Base-by-base conservation (phyloP, 108 stramenopile species). In the Cyclotella cryptica region DNA sequence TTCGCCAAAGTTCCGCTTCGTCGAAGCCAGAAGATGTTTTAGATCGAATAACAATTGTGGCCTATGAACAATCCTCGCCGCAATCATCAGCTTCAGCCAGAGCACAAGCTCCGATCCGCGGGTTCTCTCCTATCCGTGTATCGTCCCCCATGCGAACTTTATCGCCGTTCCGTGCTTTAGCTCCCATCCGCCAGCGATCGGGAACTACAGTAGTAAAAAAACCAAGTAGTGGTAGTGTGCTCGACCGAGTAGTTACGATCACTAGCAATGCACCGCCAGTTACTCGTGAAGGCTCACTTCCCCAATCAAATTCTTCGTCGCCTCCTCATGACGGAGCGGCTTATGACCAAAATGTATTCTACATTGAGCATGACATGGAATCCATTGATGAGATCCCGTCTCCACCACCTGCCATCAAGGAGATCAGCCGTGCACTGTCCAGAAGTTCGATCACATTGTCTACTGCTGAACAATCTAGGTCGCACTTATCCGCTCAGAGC, bases 111-210 rank as follows among this genome's bases (percentile, higher is more conserved):
- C 30, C 60, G 10, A 39, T 30, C 35, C 60, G 60, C 35, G 60
- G 30, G 12, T 61, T 39, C 60, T 30, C 35, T 30, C 60, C 60
- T 39, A 61, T 61, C 35, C 60, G 55, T 24, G 55, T 55, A 21
- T 24, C 55, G 24, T 55, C 55, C 24, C 22, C 55, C 2, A 24
- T 55, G 55, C n/a, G 55, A 55, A 24, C 15, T 21, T 61, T 61
- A 30, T 35, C 60, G 0, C 60, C 60, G 12, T 39, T 61, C 19
- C 60, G 60, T 39, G 1, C 60, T 13, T 30, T 35, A 39, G 29
- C 60, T 61, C 13, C 60, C 35, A 12, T 39, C 12, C 60, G 35
- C 35, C 60, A 39, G 30, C 29, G 14, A 7, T 39, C 60, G 14
- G 60, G 10, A 39, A 14, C 13, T 12, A 35, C 9, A 12, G 9